phyloP scores from a whole-genome alignment of 352 stramenopile species.

The Phytophthora chlamydospora region DNA sequence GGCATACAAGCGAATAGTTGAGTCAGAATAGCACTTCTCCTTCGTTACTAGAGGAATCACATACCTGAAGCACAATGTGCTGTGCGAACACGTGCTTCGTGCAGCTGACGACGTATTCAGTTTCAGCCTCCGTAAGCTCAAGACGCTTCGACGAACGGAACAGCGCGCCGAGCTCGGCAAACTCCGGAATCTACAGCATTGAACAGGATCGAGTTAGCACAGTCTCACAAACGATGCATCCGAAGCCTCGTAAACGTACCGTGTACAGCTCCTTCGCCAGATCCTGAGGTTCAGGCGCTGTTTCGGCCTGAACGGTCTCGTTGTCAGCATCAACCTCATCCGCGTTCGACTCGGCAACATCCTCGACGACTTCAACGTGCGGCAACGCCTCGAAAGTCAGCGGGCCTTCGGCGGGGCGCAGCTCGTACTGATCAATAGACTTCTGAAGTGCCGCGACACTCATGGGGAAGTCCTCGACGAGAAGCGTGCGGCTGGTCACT shows the following conservation, averaged over 20 bases:
- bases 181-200: slow-evolving; percentile 89
- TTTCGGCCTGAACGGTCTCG: slow-evolving; percentile 32
- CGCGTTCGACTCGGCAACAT: slow-evolving; percentile 31
- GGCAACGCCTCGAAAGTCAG: slow-evolving; percentile 87
- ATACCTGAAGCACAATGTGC: slow-evolving; percentile 93
- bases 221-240: background rate
- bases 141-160: slow-evolving; percentile 93
- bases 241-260: slow-evolving; percentile 38
- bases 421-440: slow-evolving; percentile 88
- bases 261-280: slow-evolving; percentile 95
- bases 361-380: slow-evolving; percentile 78
- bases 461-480: slow-evolving; percentile 84
- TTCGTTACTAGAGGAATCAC: background rate
- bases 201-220: slow-evolving; percentile 9
- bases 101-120: slow-evolving; percentile 97
- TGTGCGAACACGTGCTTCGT: slow-evolving; percentile 97
- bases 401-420: slow-evolving; percentile 73
- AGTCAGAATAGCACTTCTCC: slow-evolving; percentile 1
- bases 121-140: slow-evolving; percentile 96
- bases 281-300: slow-evolving; percentile 62
- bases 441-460: slow-evolving; percentile 75
- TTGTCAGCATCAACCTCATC: slow-evolving; percentile 49
- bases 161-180: slow-evolving; percentile 92
- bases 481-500: slow-evolving; percentile 51
- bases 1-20: slow-evolving; percentile 14